phyloP scores from a whole-genome alignment of 2,329 filamentous ascomycete species.

The Colletotrichum liriopes region DNA sequence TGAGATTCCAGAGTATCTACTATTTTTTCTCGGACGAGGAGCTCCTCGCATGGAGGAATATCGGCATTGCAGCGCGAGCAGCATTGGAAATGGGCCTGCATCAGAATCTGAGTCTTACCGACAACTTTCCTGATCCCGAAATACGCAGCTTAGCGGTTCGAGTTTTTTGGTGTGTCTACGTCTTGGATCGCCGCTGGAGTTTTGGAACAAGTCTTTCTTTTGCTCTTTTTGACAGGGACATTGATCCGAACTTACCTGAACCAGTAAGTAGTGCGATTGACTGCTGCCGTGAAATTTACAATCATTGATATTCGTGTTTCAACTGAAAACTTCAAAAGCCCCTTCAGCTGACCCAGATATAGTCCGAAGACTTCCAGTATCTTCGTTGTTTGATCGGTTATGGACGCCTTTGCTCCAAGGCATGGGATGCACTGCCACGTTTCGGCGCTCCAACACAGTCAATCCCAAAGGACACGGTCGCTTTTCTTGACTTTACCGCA shows the following conservation, averaged over 20 bases:
- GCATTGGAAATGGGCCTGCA: slow-evolving; percentile 66
- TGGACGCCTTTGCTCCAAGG: slow-evolving; percentile 60
- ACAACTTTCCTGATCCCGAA: slow-evolving; percentile 53
- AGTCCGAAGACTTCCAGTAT: slow-evolving; percentile 55
- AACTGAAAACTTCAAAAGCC: not conserved
- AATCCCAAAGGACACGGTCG: slow-evolving; percentile 57
- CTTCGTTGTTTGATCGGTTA: slow-evolving; percentile 65
- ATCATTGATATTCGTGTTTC: not conserved
- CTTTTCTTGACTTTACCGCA: slow-evolving; percentile 58
- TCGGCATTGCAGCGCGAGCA: slow-evolving; percentile 62
- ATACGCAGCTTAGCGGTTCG: slow-evolving; percentile 52
- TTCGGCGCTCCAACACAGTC: slow-evolving; percentile 51
- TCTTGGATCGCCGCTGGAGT: slow-evolving; percentile 66
- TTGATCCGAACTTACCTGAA: slow-evolving; percentile 64
- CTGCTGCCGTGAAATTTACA: too few species aligned
- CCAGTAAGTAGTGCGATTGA: slow-evolving; percentile 49
- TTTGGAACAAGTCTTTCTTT: slow-evolving; percentile 67
- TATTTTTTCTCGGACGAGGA: slow-evolving; percentile 65
- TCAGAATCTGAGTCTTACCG: slow-evolving; percentile 58
- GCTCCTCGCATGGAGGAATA: slow-evolving; percentile 63
- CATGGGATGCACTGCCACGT: slow-evolving; percentile 61
- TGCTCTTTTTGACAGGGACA: slow-evolving; percentile 63
- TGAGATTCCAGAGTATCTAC: slow-evolving; percentile 54
- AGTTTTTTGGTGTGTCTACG: slow-evolving; percentile 68
- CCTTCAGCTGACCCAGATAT: not conserved